phyloP scores from a whole-genome alignment of 176 grass and related monocot genomes.

The Eremochloa ophiuroides region DNA sequence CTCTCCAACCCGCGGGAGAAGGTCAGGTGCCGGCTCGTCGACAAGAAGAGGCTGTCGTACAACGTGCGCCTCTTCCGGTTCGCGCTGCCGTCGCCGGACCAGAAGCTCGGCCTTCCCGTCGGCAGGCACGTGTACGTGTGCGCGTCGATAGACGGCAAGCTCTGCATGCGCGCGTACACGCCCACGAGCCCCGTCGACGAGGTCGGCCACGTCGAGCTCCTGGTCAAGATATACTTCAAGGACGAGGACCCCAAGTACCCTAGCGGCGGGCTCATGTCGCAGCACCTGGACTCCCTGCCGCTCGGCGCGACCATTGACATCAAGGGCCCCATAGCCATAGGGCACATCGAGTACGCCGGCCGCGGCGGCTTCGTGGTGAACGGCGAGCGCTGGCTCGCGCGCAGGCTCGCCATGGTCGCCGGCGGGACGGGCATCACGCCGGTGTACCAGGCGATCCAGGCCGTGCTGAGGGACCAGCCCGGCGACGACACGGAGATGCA shows the following conservation, averaged over 20 bases:
- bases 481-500: conserved; percentile 80
- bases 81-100: conserved; percentile 58
- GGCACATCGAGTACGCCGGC: conserved; percentile 83
- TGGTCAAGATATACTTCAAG: conserved; percentile 93
- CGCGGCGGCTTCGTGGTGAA: conserved; percentile 63
- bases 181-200: conserved; percentile 70
- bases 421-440: conserved; percentile 94
- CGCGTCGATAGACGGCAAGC: conserved; percentile 63
- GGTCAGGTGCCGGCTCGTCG: conserved; percentile 56
- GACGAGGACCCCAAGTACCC: conserved; percentile 78
- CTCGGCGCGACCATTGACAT: conserved; percentile 54
- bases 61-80: conserved; percentile 87
- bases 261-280: conserved; percentile 83
- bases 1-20: conserved; percentile 73
- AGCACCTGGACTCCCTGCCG: conserved; percentile 58
- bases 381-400: conserved; percentile 51
- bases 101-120: conserved; percentile 62
- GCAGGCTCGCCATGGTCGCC: conserved; percentile 66
- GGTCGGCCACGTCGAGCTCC: conserved; percentile 74
- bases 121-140: conserved; percentile 93
- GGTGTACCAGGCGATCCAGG: conserved; percentile 91
- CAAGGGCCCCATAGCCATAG: conserved; percentile 70
- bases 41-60: conserved; percentile 64
- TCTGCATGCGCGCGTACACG: conserved; percentile 91
- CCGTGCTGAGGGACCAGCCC: conserved; percentile 73